Percentiles rank a stretch among this genome's conserved stretches.
phyloP scores from a whole-genome alignment of 2,329 filamentous ascomycete species.

The Aspergillus tamarii region DNA sequence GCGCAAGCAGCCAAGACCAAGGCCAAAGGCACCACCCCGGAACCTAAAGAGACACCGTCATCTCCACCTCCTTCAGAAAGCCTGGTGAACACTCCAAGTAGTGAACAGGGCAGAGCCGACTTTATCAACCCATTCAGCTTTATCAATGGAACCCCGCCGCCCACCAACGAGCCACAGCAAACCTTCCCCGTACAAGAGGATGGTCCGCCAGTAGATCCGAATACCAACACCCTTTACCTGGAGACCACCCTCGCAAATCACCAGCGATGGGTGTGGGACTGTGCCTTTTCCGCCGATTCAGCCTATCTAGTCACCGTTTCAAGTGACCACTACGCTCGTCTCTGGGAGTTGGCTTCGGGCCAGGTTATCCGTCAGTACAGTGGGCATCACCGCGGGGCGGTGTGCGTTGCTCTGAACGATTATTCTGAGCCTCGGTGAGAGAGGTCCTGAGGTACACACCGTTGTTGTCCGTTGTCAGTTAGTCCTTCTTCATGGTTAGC shows the following conservation, averaged over 20 bases:
- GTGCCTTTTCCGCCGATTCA: slow-evolving; percentile 89
- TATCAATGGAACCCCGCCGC: slow-evolving; percentile 30
- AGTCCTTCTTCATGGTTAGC: slow-evolving; percentile 26
- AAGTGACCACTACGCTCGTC: slow-evolving; percentile 86
- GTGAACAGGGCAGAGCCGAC: slow-evolving; percentile 23
- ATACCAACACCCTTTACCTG: slow-evolving; percentile 66
- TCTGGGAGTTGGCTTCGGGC: slow-evolving; percentile 87
- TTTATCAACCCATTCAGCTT: slow-evolving; percentile 29
- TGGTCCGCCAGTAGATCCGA: slow-evolving; percentile 45
- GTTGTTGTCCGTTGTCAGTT: slow-evolving; percentile 8
- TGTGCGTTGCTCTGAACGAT: slow-evolving; percentile 92
- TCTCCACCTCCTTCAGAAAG: slow-evolving; percentile 24
- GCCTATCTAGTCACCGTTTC: slow-evolving; percentile 93
- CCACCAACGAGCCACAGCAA: slow-evolving; percentile 32
- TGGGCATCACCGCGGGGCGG: slow-evolving; percentile 86
- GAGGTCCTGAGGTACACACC: no score
- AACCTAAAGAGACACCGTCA: slow-evolving; percentile 18
- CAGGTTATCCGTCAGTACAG: slow-evolving; percentile 94
- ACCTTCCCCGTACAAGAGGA: slow-evolving; percentile 41
- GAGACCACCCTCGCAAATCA: slow-evolving; percentile 88
- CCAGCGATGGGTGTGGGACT: slow-evolving; percentile 97
- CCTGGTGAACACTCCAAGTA: slow-evolving; percentile 25
- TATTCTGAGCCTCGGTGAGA: slow-evolving; percentile 57
- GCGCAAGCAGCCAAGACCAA: slow-evolving; percentile 26
- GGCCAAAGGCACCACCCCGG: slow-evolving; percentile 19